Evolutionary conservation across 164 flowering plant genomes (phyloP).

Genomic region (Aristolochia contorta): DNA sequence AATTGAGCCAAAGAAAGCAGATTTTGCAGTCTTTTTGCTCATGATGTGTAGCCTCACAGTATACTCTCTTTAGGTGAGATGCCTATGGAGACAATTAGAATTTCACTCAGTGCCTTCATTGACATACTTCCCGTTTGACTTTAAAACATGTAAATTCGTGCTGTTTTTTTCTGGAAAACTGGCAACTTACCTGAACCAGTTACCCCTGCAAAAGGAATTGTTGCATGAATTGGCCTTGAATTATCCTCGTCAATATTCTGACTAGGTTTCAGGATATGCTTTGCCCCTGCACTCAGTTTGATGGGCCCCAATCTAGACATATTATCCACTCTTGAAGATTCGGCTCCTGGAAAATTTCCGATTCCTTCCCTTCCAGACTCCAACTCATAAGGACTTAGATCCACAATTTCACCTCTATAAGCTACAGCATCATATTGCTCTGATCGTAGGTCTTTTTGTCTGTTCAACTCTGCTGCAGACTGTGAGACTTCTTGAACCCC

Average conservation of each 20-base stretch:
- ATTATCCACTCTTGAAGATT: conserved; percentile 15
- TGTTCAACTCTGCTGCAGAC: conserved; percentile 6
- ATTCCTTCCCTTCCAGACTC: conserved; percentile 9
- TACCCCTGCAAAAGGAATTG: conserved; percentile 24
- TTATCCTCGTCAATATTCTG: conserved; percentile 22
- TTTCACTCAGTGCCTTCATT: too few relatives aligned
- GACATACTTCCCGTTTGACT: too few relatives aligned
- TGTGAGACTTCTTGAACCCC: conserved; percentile 16
- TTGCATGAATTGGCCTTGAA: conserved; percentile 31
- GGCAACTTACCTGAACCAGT: conserved; percentile 14
- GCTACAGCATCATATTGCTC: conserved; percentile 6
- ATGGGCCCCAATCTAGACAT: conserved; percentile 34
- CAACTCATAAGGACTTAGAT: conserved; percentile 1
- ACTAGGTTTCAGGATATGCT: conserved; percentile 50
- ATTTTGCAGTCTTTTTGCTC: background rate
- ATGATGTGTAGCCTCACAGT: background rate
- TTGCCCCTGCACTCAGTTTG: conserved; percentile 51
- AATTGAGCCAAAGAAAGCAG: too few relatives aligned
- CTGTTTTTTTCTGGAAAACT: conserved; percentile 29
- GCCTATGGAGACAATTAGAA: too few relatives aligned
- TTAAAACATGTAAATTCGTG: conserved; percentile 33
- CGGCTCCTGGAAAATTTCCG: conserved; percentile 7
- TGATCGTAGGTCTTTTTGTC: conserved; percentile 1
- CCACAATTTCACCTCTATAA: conserved; percentile 12
- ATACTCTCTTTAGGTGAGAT: too few relatives aligned